Evolutionary conservation across 129 eudicot genomes (phyloP), one percentile per base, ranked within the genome.

Genomic region (Sambucus nigra): DNA sequence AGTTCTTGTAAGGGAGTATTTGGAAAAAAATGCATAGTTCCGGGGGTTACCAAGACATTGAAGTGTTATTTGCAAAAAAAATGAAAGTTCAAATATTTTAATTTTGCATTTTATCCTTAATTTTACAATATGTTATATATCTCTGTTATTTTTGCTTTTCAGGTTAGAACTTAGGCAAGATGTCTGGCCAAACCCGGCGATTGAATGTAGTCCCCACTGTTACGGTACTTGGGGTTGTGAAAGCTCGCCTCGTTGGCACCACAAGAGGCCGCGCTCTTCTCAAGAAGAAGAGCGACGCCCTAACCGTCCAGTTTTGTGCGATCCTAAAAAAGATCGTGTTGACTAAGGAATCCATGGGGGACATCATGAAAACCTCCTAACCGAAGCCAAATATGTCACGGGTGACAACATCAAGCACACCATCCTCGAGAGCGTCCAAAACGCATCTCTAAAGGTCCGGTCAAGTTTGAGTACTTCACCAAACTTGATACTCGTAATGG

Each of bases 231-330:
- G 94, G 92, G 45, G 87, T 80, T 27, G 66, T 88, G 25, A 88
- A 88, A 65, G 92, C 97, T 22, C 92, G 94, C 57, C 92, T 88
- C 24, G 58, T 83, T 9, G 97, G 97, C 46, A 94, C 94, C 31
- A 88, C 94, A 21, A 80, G 94, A 70, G 97, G 97, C 66, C 94
- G 80, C 50, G 97, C 97, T 55, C 78, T 88, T 51, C 81, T 88
- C 56, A 88, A 88, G 94, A 88, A 88, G 66, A 88, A 88, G 55
- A 88, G 94, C 60, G 94, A 88, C 53, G 96, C 96, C 51, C 40
- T 88, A 44, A 88, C 96, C 6, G 94, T 88, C 7, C 96, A 88
- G 77, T 88, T 88, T 44, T 70, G 96, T 22, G 73, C 75, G 64
- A 88, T 88, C 56, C 81, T 88, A 10, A 83, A 83, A 54, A 77